These are phyloP conservation scores for Pythium vanterpoolii DNA, from an alignment of 352 stramenopile genomes.

Conservation along the genomic window DNA sequence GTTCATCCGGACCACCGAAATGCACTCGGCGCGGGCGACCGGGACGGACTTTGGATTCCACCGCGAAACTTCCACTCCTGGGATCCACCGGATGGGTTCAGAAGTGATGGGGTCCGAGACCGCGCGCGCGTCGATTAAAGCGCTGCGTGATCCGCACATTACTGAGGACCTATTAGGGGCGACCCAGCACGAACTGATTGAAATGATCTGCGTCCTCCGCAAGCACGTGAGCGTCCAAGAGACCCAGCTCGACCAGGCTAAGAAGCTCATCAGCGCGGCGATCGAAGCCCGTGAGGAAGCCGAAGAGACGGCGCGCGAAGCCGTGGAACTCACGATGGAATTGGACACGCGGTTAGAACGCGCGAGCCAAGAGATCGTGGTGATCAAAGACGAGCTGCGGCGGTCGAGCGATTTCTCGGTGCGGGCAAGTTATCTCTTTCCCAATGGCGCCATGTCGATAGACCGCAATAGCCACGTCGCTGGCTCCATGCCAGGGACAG, in stretches of 20 bases:
- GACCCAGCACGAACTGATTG: slow-evolving; percentile 55
- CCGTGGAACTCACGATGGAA: slow-evolving; percentile 62
- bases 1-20: slow-evolving; percentile 73
- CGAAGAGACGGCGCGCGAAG: slow-evolving; percentile 67
- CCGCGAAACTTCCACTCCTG: neutral
- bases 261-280: slow-evolving; percentile 64
- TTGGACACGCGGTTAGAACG: slow-evolving; percentile 73
- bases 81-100: neutral
- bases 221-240: slow-evolving; percentile 72
- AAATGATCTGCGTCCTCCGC: slow-evolving; percentile 68
- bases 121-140: slow-evolving; percentile 31
- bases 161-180: slow-evolving; percentile 47
- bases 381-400: slow-evolving; percentile 28
- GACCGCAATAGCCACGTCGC: slow-evolving; percentile 7
- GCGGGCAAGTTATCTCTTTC: slow-evolving; percentile 15
- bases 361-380: slow-evolving; percentile 43
- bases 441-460: neutral
- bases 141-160: slow-evolving; percentile 50
- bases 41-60: neutral
- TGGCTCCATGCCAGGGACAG: neutral
- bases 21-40: slow-evolving; percentile 19
- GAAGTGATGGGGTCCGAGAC: neutral
- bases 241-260: slow-evolving; percentile 68
- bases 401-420: slow-evolving; percentile 25
- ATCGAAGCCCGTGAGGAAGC: slow-evolving; percentile 77